Evolutionary conservation across 2,329 filamentous ascomycete genomes (phyloP), one percentile per base, ranked within the genome.

Genomic region (Aspergillus quadrilineatus): DNA sequence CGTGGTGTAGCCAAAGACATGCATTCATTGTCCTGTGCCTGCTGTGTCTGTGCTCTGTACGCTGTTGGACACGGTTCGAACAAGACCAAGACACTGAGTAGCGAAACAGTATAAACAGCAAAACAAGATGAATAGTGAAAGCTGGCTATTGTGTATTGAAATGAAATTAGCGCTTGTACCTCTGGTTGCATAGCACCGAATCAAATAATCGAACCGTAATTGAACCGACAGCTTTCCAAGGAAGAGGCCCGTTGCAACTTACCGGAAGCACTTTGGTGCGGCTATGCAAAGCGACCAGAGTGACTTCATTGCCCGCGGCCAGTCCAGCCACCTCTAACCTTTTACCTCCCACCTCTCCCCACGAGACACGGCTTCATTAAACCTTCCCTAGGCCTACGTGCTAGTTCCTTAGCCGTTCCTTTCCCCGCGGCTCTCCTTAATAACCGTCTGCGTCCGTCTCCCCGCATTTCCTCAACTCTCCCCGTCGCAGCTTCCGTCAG

Each of bases 261-360:
- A 22, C 22, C 22, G 22, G 22, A 22, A 22, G 22, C 22, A 22
- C 22, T 22, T 22, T 22, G 22, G 22, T 22, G 41, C 50, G 45
- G 32, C 32, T 48, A 37, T n/a, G 39, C 39, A 6, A 37, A 26
- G 44, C 6, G 17, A 29, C 6, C 28, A 44, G 55, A 47, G 49
- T 51, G 57, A 49, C 56, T 57, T 59, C 59, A 62, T 62, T 46
- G 30, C 10, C 26, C 8, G n/a, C n/a, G 15, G 28, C 32, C n/a
- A 30, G 28, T 46, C 28, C n/a, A 28, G 4, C 44, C 7, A 14
- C 4, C 47, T 22, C 28, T 46, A 4, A 22, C 34, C 37, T 51
- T 52, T 53, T 43, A 39, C 56, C 48, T 50, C 41, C 36, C 51
- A 45, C 52, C 59, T 53, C 48, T 53, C 28, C 22, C 45, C 44